Evolutionary conservation across 805 yeast genomes (phyloP).

Genomic region (Yamadazyma nakazawae): DNA sequence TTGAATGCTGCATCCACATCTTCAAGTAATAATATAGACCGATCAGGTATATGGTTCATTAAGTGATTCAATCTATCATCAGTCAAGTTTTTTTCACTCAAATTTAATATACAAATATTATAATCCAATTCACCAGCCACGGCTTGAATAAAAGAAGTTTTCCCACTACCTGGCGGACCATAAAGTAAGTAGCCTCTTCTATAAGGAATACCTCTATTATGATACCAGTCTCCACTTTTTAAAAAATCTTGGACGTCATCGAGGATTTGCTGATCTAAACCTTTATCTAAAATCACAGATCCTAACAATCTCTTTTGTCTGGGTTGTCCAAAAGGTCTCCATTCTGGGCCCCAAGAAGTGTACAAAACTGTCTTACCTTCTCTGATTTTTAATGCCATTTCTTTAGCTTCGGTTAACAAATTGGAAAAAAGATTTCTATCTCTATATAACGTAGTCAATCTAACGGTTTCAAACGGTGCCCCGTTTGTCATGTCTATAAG

Average conservation of each 20-base stretch:
- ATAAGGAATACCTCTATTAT: constrained; percentile 95
- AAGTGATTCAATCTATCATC: constrained; percentile 92
- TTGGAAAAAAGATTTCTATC: constrained; percentile 70
- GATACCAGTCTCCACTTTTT: constrained; percentile 83
- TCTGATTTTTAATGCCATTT: constrained; percentile 71
- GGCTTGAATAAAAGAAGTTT: constrained; percentile 93
- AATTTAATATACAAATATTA: constrained; percentile 87
- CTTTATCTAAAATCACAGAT: constrained; percentile 80
- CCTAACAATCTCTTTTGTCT: constrained; percentile 79
- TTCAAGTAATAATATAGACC: constrained; percentile 81
- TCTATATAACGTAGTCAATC: constrained; percentile 81
- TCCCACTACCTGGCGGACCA: constrained; percentile 98
- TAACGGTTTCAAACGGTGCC: constrained; percentile 94
- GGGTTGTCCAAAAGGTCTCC: constrained; percentile 98
- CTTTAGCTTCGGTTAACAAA: constrained; percentile 78
- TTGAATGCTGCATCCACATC: constrained; percentile 96
- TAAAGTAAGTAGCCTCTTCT: constrained; percentile 89
- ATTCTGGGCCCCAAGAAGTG: constrained; percentile 97
- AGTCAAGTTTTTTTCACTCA: constrained; percentile 86
- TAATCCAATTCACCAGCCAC: constrained; percentile 95
- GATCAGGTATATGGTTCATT: constrained; percentile 92
- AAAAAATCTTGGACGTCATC: constrained; percentile 79
- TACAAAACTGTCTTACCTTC: constrained; percentile 93
- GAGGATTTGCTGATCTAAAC: constrained; percentile 62
- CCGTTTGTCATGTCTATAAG: constrained; percentile 87